Evolutionary conservation across 257 asterid species (phyloP).

Genomic region (Solanum dulcamara): DNA sequence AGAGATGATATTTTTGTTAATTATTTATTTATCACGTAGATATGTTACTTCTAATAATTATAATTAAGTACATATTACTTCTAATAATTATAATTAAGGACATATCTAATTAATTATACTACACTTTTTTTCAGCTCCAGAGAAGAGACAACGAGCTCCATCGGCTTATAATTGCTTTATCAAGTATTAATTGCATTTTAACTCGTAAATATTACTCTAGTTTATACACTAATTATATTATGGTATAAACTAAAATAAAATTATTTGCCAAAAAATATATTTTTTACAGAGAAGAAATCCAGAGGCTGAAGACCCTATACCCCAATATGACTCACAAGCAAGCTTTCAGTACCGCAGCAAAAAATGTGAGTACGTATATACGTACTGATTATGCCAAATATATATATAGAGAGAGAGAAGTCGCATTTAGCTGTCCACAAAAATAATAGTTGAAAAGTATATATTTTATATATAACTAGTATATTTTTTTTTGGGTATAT

Average conservation of each 20-base stretch:
- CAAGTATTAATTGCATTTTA: constrained; percentile 25
- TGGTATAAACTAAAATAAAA: neutral
- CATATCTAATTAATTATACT: neutral
- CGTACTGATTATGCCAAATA: neutral
- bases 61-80: too few relatives aligned
- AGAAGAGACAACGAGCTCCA: constrained; percentile 65
- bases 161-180: constrained; percentile 79
- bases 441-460: too few relatives aligned
- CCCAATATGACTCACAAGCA: constrained; percentile 80
- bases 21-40: neutral
- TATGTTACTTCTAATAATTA: neutral
- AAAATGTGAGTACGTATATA: constrained; percentile 42
- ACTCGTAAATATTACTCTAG: neutral
- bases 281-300: constrained; percentile 48
- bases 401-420: too few relatives aligned
- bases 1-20: neutral
- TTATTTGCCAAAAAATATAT: neutral
- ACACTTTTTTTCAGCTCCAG: constrained; percentile 39
- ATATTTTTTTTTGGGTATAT: too few relatives aligned
- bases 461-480: too few relatives aligned
- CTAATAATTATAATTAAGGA: neutral
- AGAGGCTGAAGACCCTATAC: constrained; percentile 51
- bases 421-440: neutral
- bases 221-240: neutral
- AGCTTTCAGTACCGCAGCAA: constrained; percentile 82